Conservation (phyloP, 495 filamentous ascomycete species). For the Peziza echinospora region DNA sequence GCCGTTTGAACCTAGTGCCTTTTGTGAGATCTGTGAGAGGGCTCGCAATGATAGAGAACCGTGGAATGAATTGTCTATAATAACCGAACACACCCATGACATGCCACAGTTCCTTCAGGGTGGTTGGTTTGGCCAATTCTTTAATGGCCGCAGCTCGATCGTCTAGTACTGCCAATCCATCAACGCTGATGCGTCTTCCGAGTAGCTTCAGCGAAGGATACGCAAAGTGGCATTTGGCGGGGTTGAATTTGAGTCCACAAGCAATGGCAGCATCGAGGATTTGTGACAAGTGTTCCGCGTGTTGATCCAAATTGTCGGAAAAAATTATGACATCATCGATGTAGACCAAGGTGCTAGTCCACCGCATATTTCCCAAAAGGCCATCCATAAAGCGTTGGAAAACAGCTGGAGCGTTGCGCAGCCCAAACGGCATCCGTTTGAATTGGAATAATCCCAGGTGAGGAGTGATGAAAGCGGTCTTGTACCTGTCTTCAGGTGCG, state of each 20-base stretch:
- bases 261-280: not conserved
- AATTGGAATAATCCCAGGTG: not conserved
- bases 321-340: not conserved
- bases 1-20: not conserved
- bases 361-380: not conserved
- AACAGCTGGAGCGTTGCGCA: not conserved
- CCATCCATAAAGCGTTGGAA: conserved; percentile 4
- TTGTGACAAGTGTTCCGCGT: not conserved
- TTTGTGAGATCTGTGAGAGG: not conserved
- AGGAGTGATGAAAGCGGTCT: not conserved
- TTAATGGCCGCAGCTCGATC: not conserved
- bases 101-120: not conserved
- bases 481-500: not conserved
- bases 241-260: not conserved
- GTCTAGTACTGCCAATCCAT: not conserved
- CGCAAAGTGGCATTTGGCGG: not conserved
- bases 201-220: not conserved
- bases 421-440: not conserved
- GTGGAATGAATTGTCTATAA: conserved; percentile 1
- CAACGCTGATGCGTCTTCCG: not conserved
- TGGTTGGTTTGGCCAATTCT: not conserved
- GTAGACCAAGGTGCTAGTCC: conserved; percentile 1
- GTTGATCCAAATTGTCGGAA: not conserved
- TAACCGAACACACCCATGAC: conserved; percentile 3
- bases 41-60: conserved; percentile 1